Base-by-base conservation (phyloP, 2,329 filamentous ascomycete species). In the Alternaria novae-zelandiae region DNA sequence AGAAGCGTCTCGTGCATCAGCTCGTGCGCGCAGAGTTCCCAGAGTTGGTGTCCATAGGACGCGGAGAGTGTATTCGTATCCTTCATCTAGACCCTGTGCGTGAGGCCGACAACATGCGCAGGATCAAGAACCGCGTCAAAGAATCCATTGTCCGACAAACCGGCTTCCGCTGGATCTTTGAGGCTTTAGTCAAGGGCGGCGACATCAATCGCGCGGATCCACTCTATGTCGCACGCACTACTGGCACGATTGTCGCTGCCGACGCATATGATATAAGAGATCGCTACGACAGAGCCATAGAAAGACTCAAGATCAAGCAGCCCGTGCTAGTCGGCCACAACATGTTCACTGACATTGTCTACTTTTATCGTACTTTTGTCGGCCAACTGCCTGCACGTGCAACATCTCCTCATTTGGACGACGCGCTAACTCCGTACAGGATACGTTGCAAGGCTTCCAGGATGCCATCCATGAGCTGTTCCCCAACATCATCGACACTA, bases 1-100 rank as follows among this genome's bases (percentile, higher is more conserved):
- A 92, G 73, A 88, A 89, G 74, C 83, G 88, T 32, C 81, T 92
- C 6, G 84, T 91, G 1, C 87, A 91, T 71, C 89, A 91, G 69
- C 81, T 91, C 12, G 83, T 92, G n/a, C 83, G 87, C 12, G 84
- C 84, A 13, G 89, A 91, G 67, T 92, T 83, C 51, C 83, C 84
- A 2, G 72, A 82, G 9, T 74, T 84, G 11, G 76, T 82, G 11
- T 80, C 81, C n/a, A 69, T 84, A 20, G 77, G 78, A 43, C 80
- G 79, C 55, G 75, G 75, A 61, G 81, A 81, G 43, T 82, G 78
- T 58, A 79, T 86, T 11, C 79, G 81, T 25, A 79, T 85, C 50
- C 70, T 81, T 20, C 66, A 71, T 53, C 77, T 79, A 60, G 80
- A 86, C 65, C 74, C 80, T 25, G 78, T 79, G 4, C 77, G 83